Percentiles rank a stretch among this genome's conserved stretches.
These are phyloP conservation scores for Moesziomyces sp. DNA, from an alignment of 1,284 basidiomycete genomes.

Conservation along the genomic window DNA sequence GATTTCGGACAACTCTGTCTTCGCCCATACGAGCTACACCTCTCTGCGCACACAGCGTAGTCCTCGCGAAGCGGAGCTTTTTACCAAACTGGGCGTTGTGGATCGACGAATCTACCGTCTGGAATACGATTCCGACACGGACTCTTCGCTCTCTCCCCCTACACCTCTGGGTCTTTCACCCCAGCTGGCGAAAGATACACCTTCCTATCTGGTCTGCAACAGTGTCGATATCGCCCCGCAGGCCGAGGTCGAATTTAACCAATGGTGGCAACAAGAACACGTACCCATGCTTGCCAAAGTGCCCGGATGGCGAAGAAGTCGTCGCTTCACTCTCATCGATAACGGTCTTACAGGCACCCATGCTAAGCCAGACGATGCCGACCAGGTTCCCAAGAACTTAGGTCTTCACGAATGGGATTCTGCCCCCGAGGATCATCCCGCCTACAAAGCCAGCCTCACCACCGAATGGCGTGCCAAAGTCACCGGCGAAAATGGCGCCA, in stretches of 20 bases:
- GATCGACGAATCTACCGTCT: constrained; percentile 67
- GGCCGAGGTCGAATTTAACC: constrained; percentile 29
- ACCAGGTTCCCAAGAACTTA: constrained; percentile 33
- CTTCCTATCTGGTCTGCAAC: constrained; percentile 41
- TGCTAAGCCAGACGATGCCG: constrained; percentile 19
- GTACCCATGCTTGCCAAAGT: constrained; percentile 44
- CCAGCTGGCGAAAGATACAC: constrained; percentile 14
- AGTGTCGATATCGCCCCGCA: constrained; percentile 31
- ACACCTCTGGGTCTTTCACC: constrained; percentile 16
- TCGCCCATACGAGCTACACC: constrained; percentile 65
- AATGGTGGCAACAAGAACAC: constrained; percentile 57
- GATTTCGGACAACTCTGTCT: constrained; percentile 61
- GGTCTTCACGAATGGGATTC: constrained; percentile 37
- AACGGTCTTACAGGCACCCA: constrained; percentile 24
- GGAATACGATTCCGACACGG: constrained; percentile 47
- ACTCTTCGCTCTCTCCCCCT: constrained; percentile 7
- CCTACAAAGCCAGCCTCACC: constrained; percentile 37
- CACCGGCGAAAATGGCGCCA: constrained; percentile 9
- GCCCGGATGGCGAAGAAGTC: constrained; percentile 55
- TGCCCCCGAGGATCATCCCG: neutral
- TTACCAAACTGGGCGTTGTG: constrained; percentile 64
- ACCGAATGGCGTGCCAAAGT: constrained; percentile 47
- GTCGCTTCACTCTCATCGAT: constrained; percentile 58
- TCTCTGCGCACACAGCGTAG: constrained; percentile 60
- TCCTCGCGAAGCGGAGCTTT: constrained; percentile 67